Base-by-base conservation (phyloP, 2,329 filamentous ascomycete genomes). In the Cladophialophora immunda region DNA sequence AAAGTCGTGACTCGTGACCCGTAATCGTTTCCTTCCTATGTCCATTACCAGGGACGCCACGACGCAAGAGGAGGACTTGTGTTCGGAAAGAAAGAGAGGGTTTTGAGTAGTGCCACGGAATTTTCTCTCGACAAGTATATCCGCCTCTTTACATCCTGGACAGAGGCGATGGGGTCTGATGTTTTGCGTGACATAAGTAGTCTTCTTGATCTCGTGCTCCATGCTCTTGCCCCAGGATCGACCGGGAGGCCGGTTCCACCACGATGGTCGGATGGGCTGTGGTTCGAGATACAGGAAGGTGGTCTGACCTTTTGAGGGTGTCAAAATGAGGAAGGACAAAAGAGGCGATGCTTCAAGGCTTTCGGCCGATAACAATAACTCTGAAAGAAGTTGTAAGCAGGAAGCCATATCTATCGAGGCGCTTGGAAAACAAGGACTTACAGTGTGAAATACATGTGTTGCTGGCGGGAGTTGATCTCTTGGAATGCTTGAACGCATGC, bases 341-440 rank as follows among this genome's bases (percentile, higher is more conserved):
- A 34, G 7, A 55, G 52, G 15, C 22, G 52, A 55, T 15, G 52
- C 3, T 45, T 71, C 65, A 71, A 56, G 69, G 69, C 57, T 71
- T 71, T 56, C 69, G 65, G 32, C 61, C 69, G 32, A 68, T 62
- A 22, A 71, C 69, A 52, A 71, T 68, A 45, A 67, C 59, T 27
- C 69, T 71, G 19, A 15, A 13, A 22, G 29, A 11, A 8, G 11
- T 9, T 25, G 34, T 71, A n/a, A 71, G 68, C 47, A 66, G 22
- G 8, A 3, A 2, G 13, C 19, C 11, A 34, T 7, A 15, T 25
- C 15, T 22, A 41, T 22, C 4, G 6, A 25, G 19, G 19, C 19
- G 45, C 11, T 41, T 17, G 19, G 47, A 29, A 17, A 13, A 9
- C n/a, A 34, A 36, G 36, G 22, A 47, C 63, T 65, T 65, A 65